Conservation (phyloP, 2,329 filamentous ascomycete genomes). For the Diplodia corticola region DNA sequence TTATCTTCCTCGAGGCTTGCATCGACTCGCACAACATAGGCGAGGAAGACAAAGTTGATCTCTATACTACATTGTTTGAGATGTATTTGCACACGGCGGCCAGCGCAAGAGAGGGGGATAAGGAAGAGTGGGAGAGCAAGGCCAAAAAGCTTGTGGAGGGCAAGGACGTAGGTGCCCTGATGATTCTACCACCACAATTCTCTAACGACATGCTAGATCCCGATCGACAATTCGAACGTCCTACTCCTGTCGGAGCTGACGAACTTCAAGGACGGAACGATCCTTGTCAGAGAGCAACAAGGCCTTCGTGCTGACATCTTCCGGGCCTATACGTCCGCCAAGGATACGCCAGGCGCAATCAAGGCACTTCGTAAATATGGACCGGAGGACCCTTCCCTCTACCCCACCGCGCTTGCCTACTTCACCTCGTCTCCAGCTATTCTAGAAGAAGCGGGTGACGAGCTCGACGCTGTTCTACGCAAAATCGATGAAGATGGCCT, state of each 20-base stretch:
- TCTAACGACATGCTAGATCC: slow-evolving; percentile 47
- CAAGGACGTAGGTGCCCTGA: slow-evolving; percentile 58
- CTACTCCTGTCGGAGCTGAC: slow-evolving; percentile 89
- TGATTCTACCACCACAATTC: neutral
- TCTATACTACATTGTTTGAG: slow-evolving; percentile 94
- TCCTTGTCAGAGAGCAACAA: slow-evolving; percentile 89
- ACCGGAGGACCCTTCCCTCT: slow-evolving; percentile 84
- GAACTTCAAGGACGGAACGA: slow-evolving; percentile 85
- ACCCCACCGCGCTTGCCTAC: slow-evolving; percentile 88
- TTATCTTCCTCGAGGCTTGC: slow-evolving; percentile 87
- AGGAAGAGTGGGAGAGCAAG: slow-evolving; percentile 83
- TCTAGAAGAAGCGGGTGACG: slow-evolving; percentile 81
- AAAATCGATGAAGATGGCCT: slow-evolving; percentile 89
- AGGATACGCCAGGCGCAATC: slow-evolving; percentile 88
- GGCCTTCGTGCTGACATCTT: slow-evolving; percentile 94
- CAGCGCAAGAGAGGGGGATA: slow-evolving; percentile 67
- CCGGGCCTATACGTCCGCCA: slow-evolving; percentile 88
- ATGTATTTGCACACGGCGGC: slow-evolving; percentile 94
- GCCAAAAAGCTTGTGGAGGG: slow-evolving; percentile 86
- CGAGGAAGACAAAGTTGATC: slow-evolving; percentile 74
- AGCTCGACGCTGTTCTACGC: slow-evolving; percentile 75
- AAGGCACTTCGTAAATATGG: slow-evolving; percentile 90
- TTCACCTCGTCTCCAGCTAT: slow-evolving; percentile 82
- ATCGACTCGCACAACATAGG: slow-evolving; percentile 70
- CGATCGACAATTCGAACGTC: slow-evolving; percentile 93